phyloP scores from a whole-genome alignment of 2,329 filamentous ascomycete species.

The Aspergillus sp. region DNA sequence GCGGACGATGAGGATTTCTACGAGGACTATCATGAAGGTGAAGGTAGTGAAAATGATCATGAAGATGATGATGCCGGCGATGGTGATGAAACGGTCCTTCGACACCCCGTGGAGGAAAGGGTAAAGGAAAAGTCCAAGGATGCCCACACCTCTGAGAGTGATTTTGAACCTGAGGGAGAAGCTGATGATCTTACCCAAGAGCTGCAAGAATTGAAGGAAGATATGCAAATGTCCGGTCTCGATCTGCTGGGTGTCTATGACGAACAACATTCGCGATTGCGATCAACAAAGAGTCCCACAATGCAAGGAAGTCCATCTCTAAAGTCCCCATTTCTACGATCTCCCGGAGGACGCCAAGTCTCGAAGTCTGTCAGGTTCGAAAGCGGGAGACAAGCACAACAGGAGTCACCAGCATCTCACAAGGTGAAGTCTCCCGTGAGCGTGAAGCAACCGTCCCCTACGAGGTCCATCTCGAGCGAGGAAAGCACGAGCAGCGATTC shows the following conservation, averaged over 20 bases:
- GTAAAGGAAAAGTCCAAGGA: conserved; percentile 9
- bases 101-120: conserved; percentile 20
- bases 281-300: not conserved
- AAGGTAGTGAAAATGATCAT: conserved; percentile 12
- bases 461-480: conserved; percentile 9
- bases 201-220: conserved; percentile 38
- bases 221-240: conserved; percentile 29
- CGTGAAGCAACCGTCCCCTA: conserved; percentile 9
- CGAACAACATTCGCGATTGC: conserved; percentile 2
- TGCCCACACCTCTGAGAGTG: conserved; percentile 23
- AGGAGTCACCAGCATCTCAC: conserved; percentile 2
- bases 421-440: conserved; percentile 9
- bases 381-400: conserved; percentile 3
- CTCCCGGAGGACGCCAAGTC: conserved; percentile 4
- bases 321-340: not conserved
- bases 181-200: conserved; percentile 39
- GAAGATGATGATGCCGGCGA: conserved; percentile 22
- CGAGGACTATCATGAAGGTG: conserved; percentile 16
- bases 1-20: conserved; percentile 20
- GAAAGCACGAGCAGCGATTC: conserved; percentile 6
- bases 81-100: conserved; percentile 31
- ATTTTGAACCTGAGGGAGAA: conserved; percentile 13
- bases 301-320: not conserved
- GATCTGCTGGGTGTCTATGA: conserved; percentile 15
- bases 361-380: conserved; percentile 31